Evolutionary conservation across 169 alveolate genomes (phyloP), one percentile per base, ranked within the genome.

Genomic region (Plasmodium sp.): DNA sequence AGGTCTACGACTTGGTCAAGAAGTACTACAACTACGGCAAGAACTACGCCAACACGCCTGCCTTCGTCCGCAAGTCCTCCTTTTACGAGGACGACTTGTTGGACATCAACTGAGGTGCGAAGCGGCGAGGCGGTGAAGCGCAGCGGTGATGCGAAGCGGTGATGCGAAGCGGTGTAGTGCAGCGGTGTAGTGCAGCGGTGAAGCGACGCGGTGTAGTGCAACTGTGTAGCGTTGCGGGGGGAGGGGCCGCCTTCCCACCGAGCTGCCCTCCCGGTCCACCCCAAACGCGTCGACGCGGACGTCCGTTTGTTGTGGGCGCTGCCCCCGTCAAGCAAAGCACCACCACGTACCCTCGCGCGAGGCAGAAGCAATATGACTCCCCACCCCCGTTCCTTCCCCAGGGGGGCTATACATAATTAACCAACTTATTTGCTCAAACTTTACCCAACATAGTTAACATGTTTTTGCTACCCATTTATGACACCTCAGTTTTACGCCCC

Each of bases 1-100:
- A 93, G 39, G 93, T 91, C 10, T 92, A 93, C 82, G 94, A 86
- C 6, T 88, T 96, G 36, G 94, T 95, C 33, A 94, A 82, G 81
- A 84, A 92, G 45, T 93, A 79, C 73, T 86, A 95, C 72, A 85
- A 85, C 94, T 92, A 31, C 92, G 94, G 92, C 81, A 84, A 93
- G 62, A 45, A 43, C 43, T 95, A 77, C 93, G 93, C 96, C 48
- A 84, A 58, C 22, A 93, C 93, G 48, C 86, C 93, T 54, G 48
- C 79, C 22, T 86, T 86, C 67, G 84, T 75, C 33, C 80, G 93
- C 34, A 86, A 86, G 81, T 86, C 93, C 18, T 86, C 93, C 39
- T 75, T 75, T 34, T 86, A 86, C 67, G 93, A 86, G n/a, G 93
- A 86, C 33, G 34, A 79, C 71, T 56, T 86, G 77, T 56, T 86